These are phyloP conservation scores for Endocarpon pusillum DNA, from an alignment of 495 filamentous ascomycete genomes.

Conservation along the genomic window DNA sequence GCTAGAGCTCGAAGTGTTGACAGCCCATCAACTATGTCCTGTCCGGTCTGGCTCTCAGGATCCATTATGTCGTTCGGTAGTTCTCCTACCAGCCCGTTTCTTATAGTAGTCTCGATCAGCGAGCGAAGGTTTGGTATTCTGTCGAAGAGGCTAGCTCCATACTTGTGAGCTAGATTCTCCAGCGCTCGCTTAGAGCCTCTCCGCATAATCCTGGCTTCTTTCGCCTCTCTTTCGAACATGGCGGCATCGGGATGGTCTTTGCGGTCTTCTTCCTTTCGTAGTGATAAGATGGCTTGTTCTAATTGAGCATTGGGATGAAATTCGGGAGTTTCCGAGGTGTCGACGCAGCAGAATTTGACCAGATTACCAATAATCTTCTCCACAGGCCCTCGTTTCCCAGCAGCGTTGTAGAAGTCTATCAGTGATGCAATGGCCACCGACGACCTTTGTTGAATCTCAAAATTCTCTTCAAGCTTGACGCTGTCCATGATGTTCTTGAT, in stretches of 20 bases:
- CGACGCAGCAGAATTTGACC: conserved; percentile 90
- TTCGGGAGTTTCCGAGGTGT: conserved; percentile 92
- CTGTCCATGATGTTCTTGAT: conserved; percentile 98
- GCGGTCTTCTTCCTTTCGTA: conserved; percentile 92
- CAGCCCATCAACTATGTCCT: conserved; percentile 83
- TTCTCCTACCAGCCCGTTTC: conserved; percentile 47
- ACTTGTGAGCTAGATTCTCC: conserved; percentile 66
- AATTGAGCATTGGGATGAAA: conserved; percentile 62
- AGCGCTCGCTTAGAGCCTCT: conserved; percentile 89
- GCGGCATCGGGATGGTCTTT: conserved; percentile 80
- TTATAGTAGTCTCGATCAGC: conserved; percentile 67
- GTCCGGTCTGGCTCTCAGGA: conserved; percentile 54
- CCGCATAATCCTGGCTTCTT: conserved; percentile 69
- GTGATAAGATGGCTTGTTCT: conserved; percentile 65
- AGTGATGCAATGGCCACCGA: conserved; percentile 64
- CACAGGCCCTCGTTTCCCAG: conserved; percentile 59
- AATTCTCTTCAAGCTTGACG: conserved; percentile 84
- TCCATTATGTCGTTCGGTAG: conserved; percentile 53
- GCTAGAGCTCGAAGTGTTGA: conserved; percentile 82
- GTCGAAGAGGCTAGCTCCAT: conserved; percentile 56
- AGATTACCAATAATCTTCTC: conserved; percentile 90
- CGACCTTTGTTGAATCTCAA: conserved; percentile 77
- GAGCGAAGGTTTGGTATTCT: conserved; percentile 63
- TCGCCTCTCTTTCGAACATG: conserved; percentile 72
- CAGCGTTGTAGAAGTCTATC: conserved; percentile 68